Conservation (phyloP, 805 yeast species). For the Barnettozyma sucrosica region DNA sequence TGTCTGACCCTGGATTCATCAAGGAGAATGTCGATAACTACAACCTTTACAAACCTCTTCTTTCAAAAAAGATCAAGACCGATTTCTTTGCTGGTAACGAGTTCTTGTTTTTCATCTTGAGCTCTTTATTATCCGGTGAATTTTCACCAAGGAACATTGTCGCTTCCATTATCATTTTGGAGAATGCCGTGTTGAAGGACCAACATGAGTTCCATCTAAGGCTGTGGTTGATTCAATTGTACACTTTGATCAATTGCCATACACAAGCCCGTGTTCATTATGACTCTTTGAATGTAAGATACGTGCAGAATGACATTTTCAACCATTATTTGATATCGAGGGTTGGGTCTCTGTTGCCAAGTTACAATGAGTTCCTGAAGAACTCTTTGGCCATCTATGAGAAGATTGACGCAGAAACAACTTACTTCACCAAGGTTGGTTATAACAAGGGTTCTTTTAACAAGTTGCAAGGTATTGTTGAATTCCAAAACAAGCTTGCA, state of each 20-base stretch:
- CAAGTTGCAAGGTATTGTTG: slow-evolving; percentile 61
- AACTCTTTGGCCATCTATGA: slow-evolving; percentile 45
- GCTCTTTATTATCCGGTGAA: slow-evolving; percentile 27
- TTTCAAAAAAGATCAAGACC: slow-evolving; percentile 41
- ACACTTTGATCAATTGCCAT: slow-evolving; percentile 50
- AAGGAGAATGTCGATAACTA: slow-evolving; percentile 34
- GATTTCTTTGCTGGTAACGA: slow-evolving; percentile 73
- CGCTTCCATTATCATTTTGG: slow-evolving; percentile 50
- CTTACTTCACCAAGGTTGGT: slow-evolving; percentile 43
- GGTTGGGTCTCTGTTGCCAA: slow-evolving; percentile 40
- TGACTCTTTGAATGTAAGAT: slow-evolving; percentile 54
- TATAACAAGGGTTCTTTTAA: slow-evolving; percentile 56
- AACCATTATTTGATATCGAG: slow-evolving; percentile 49
- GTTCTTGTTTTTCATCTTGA: slow-evolving; percentile 51
- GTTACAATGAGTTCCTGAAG: slow-evolving; percentile 30
- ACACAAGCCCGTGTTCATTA: slow-evolving; percentile 46
- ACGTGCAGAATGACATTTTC: slow-evolving; percentile 70
- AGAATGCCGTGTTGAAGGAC: slow-evolving; percentile 48
- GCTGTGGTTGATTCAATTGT: slow-evolving; percentile 65
- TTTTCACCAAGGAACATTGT: slow-evolving; percentile 26
- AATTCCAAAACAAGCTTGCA: slow-evolving; percentile 47
- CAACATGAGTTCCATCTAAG: slow-evolving; percentile 67
- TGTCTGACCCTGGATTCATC: slow-evolving; percentile 24
- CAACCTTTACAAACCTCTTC: slow-evolving; percentile 31
- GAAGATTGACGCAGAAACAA: slow-evolving; percentile 47